Evolutionary conservation across 2,329 filamentous ascomycete species (phyloP).

Genomic region (Didymella keratinophila): DNA sequence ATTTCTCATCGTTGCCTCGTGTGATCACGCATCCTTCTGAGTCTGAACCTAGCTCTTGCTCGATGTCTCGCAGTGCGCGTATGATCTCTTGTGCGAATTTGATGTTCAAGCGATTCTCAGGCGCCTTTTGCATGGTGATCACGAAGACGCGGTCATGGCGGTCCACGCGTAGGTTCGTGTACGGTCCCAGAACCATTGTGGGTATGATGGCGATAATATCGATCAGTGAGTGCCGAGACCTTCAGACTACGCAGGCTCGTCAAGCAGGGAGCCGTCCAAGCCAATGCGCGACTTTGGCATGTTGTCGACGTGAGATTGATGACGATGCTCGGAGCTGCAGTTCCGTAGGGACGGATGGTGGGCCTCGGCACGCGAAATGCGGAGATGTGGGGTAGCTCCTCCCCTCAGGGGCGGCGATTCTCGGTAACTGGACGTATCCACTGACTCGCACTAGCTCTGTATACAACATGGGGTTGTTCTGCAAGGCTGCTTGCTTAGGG

Average conservation of each 20-base stretch:
- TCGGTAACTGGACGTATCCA: slow-evolving; percentile 18
- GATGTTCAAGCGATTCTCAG: slow-evolving; percentile 62
- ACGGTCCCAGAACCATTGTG: slow-evolving; percentile 38
- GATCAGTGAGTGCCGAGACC: not conserved
- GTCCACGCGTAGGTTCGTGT: slow-evolving; percentile 56
- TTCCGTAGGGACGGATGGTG: not conserved
- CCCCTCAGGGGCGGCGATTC: slow-evolving; percentile 14
- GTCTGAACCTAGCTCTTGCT: slow-evolving; percentile 56
- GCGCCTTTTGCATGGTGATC: slow-evolving; percentile 62
- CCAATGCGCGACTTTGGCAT: not conserved
- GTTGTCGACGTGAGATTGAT: not conserved
- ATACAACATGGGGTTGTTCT: not conserved
- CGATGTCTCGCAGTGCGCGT: slow-evolving; percentile 57
- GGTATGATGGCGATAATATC: not conserved
- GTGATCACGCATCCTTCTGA: slow-evolving; percentile 63
- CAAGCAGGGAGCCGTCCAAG: not conserved
- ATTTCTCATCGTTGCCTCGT: slow-evolving; percentile 59
- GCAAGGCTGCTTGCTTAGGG: not conserved
- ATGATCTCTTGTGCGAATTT: slow-evolving; percentile 63
- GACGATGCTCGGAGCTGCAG: slow-evolving; percentile 5
- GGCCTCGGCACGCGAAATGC: slow-evolving; percentile 33
- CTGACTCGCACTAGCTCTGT: slow-evolving; percentile 2
- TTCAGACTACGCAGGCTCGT: not conserved
- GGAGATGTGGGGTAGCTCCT: slow-evolving; percentile 33
- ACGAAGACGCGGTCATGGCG: slow-evolving; percentile 60